Evolutionary conservation across 306 rosid species (phyloP), one percentile per base, ranked within the genome.

Genomic region (Pyrus betulifolia): DNA sequence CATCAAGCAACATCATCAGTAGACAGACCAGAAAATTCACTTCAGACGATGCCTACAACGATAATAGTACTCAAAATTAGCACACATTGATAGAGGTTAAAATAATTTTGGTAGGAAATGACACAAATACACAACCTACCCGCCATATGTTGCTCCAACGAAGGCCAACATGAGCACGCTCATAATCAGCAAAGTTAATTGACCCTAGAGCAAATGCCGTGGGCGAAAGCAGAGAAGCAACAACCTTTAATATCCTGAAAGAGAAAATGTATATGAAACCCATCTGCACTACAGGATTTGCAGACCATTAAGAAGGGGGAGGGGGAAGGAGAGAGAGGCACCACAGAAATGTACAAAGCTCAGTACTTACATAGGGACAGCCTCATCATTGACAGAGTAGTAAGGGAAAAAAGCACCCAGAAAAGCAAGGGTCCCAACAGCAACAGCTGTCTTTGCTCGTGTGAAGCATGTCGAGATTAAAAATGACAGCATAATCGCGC

Each of bases 111-210:
- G 44, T 54, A 19, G 62, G 31, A 59, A 64, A 76, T 57, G 15
- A 57, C 49, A 62, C 40, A 80, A 71, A 8, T 64, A 61, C 49
- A 62, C 73, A 81, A 78, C 80, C 76, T 80, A 88, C 98, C 82
- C 91, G 85, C 98, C 98, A 94, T 74, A 92, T 82, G 89, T 94
- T 90, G 85, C 92, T 92, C 98, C 98, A 94, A 42, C 96, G 96
- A 80, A 94, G 97, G 76, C 98, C 98, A 82, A 94, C 98, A 86
- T 93, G 98, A 71, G 97, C 98, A 72, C 96, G 96, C 87, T 94
- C 98, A 82, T 94, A 94, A 82, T 94, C 98, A 60, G 98, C 97
- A 67, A 94, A 92, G 86, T 92, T 94, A 76, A 94, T 68, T 23
- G 98, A 94, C 68, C 98, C 98, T 51, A 92, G 76, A 79, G 98